Base-by-base conservation (phyloP, 345 rosid species). In the Brassica carinata region DNA sequence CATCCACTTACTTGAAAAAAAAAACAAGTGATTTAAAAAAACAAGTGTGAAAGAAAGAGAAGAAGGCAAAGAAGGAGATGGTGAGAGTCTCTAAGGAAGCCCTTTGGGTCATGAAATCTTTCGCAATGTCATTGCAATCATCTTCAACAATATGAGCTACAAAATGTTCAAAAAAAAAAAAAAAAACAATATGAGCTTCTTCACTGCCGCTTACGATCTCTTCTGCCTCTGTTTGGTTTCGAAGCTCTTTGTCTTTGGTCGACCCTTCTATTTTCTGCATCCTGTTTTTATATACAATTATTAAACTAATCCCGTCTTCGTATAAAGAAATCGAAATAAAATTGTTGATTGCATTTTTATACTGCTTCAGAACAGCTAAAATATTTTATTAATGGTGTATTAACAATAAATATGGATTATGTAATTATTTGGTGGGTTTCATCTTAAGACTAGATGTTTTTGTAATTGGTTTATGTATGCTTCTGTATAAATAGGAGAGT, bases 401-500 rank as follows among this genome's bases (percentile, higher is more conserved):
- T 3, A 11, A 29, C 65, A 51, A 53, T 5, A 66, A 14, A 10
- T 67, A 15, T 66, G 57, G 57, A 53, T 53, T 66, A 33, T 55
- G 8, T 19, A 19, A 34, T 33, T 53, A 1, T 23, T 66, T 75
- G 36, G 57, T 34, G 15, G 57, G 34, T 33, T 67, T 23, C 8
- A 53, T 34, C 38, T 0, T 5, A 34, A 34, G 38, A 5, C 7
- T 33, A 55, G 72, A 75, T 34, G 36, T 34, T 55, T 75, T 36
- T 67, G 57, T 67, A 1, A 55, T 55, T 67, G 17, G 53, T 67
- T 8, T 67, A 33, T 75, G 29, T 67, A 66, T 67, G 72, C 0
- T 75, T 67, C 2, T 76, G 11, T 74, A 6, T 51, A 48, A 74
- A 48, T 74, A 64, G n/a, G 48, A 31, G 19, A 15, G 23, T 55